A percentile compares a stretch with the other conserved stretches of the same genome.
Evolutionary conservation across 139 green algal species (phyloP).

Genomic region (Diplosphaera chodatii): DNA sequence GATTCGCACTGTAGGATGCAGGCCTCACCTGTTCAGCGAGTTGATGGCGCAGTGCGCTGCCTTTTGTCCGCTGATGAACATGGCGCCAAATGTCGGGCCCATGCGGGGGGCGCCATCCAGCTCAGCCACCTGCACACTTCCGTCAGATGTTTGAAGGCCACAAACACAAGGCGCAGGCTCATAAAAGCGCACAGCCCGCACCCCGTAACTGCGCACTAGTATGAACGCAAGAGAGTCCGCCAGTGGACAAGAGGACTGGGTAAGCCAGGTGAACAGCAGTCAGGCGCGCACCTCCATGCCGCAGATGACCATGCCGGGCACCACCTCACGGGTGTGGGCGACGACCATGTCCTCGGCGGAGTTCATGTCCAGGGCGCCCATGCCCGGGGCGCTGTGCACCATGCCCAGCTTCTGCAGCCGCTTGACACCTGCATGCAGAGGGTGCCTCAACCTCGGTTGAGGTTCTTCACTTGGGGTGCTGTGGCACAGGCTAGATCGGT

Average conservation of each 20-base stretch:
- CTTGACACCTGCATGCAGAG: conserved; percentile 86
- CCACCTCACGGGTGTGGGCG: conserved; percentile 73
- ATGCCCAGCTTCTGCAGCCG: conserved; percentile 83
- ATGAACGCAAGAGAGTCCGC: too few species aligned
- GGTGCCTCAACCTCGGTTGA: too few species aligned
- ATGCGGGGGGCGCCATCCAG: conserved; percentile 78
- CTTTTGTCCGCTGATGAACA: conserved; percentile 90
- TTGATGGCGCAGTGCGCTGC: conserved; percentile 86
- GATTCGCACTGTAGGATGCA: too few species aligned
- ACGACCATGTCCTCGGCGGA: conserved; percentile 83
- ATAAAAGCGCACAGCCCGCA: too few species aligned
- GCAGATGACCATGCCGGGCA: conserved; percentile 91
- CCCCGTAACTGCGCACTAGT: too few species aligned
- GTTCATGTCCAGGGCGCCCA: conserved; percentile 98
- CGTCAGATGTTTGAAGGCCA: too few species aligned
- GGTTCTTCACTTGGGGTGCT: too few species aligned
- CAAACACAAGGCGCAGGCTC: too few species aligned
- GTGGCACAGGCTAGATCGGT: too few species aligned
- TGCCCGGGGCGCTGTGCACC: conserved; percentile 73
- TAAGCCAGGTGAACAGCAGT: neutral
- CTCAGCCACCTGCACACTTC: conserved; percentile 36
- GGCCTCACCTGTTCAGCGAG: conserved; percentile 48
- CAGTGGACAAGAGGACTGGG: too few species aligned
- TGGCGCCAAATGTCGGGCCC: conserved; percentile 95
- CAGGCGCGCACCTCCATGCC: conserved; percentile 84